Base-by-base conservation (phyloP, 78 protist genomes). In the Pigoraptor vietnamica region DNA sequence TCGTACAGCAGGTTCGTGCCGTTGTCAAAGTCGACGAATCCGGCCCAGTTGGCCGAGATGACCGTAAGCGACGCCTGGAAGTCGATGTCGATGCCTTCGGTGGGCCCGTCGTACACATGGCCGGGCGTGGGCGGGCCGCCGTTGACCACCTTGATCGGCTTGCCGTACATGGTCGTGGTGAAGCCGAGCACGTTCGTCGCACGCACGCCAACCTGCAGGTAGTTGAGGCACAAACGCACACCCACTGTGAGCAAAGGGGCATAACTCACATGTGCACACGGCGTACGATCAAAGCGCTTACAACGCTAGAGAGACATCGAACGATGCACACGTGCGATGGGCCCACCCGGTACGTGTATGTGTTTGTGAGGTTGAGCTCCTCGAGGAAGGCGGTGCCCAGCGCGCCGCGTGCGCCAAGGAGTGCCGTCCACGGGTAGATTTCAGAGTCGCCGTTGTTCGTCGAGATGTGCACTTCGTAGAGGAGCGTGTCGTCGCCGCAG, bases 301-400 rank as follows among this genome's bases (percentile, higher is more conserved):
- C n/a, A n/a, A n/a, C n/a, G n/a, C n/a, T n/a, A n/a, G n/a, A n/a
- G n/a, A n/a, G n/a, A n/a, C n/a, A n/a, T n/a, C n/a, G n/a, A n/a
- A n/a, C n/a, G n/a, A n/a, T n/a, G n/a, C n/a, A n/a, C n/a, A n/a
- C n/a, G n/a, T n/a, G n/a, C n/a, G n/a, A n/a, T n/a, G n/a, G n/a
- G n/a, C n/a, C 10, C 34, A 79, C 21, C 84, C 14, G 1, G 84
- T 79, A 79, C 84, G 21, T 25, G n/a, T 25, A 79, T 19, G 84
- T 79, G 84, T 79, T 79, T 2, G 84, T 79, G 84, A 79, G 84
- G n/a, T 79, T 79, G 84, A 79, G 84, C 84, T 14, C 84, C n/a
- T 79, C 84, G 84, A 79, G 32, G 34, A 21, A 25, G 35, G 14
- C 84, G 32, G 32, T 25, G 32, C 21, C 21, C 34, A 79, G 32